Conservation (phyloP, 2,329 filamentous ascomycete genomes). For the Aotearoamyces nothofagi region DNA sequence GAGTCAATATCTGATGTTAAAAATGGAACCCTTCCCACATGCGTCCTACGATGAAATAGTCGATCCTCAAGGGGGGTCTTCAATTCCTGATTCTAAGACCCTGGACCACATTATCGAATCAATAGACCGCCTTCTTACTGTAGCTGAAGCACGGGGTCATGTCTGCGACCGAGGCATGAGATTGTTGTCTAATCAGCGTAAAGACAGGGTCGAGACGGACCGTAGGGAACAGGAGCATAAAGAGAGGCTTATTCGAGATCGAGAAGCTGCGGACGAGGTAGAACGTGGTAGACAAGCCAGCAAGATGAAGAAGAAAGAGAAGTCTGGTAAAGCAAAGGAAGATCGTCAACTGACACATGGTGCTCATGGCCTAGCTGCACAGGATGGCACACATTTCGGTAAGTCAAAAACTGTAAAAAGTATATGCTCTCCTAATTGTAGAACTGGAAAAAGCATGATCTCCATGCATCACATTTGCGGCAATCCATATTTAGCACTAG, state of each 20-base stretch:
- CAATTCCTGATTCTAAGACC: slow-evolving; percentile 46
- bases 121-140: slow-evolving; percentile 47
- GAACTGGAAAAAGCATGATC: no score
- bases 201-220: slow-evolving; percentile 42
- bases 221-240: slow-evolving; percentile 29
- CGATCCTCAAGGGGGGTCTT: slow-evolving; percentile 40
- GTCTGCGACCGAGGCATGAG: slow-evolving; percentile 63
- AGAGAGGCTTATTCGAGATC: slow-evolving; percentile 20
- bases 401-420: slow-evolving; percentile 18
- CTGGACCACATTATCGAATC: slow-evolving; percentile 48
- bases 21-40: no score
- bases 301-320: slow-evolving; percentile 72
- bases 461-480: no score
- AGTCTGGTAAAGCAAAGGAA: slow-evolving; percentile 43
- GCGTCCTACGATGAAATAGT: slow-evolving; percentile 62
- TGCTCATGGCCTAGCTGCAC: slow-evolving; percentile 45
- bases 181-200: slow-evolving; percentile 48
- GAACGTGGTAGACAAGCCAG: slow-evolving; percentile 33
- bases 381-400: slow-evolving; percentile 49
- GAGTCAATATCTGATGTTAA: no score
- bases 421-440: no score
- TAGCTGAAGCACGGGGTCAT: slow-evolving; percentile 50
- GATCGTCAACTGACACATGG: slow-evolving; percentile 43
- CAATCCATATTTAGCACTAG: no score
- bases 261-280: slow-evolving; percentile 31